phyloP scores from a whole-genome alignment of 352 stramenopile genomes.

The Pythium brachiatum region DNA sequence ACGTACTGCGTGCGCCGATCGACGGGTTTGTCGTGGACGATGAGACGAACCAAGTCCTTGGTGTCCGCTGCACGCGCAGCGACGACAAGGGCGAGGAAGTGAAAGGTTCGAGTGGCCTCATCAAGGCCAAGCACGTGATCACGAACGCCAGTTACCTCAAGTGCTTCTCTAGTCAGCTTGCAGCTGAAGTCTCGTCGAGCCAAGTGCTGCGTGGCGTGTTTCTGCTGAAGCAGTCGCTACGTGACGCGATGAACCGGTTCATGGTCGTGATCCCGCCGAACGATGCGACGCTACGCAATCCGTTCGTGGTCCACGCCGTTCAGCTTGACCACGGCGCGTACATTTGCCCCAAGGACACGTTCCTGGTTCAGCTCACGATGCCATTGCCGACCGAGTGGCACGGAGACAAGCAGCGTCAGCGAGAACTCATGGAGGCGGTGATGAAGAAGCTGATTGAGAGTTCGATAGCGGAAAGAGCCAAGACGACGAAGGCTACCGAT shows the following conservation, averaged over 20 bases:
- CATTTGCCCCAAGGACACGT: constrained; percentile 58
- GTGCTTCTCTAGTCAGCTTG: constrained; percentile 6
- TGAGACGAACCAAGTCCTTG: constrained; percentile 29
- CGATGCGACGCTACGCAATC: constrained; percentile 49
- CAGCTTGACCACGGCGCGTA: constrained; percentile 67
- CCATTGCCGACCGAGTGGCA: constrained; percentile 42
- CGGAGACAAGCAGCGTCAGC: constrained; percentile 33
- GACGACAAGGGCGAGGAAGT: constrained; percentile 28
- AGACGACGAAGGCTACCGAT: not conserved
- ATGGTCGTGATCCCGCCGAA: constrained; percentile 70
- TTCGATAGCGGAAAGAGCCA: constrained; percentile 11
- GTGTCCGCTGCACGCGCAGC: constrained; percentile 32
- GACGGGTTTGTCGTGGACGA: constrained; percentile 51
- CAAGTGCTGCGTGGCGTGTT: constrained; percentile 62
- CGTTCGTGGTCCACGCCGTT: constrained; percentile 64
- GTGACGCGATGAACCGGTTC: constrained; percentile 39
- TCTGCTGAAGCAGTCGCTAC: constrained; percentile 42
- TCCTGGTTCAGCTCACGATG: constrained; percentile 68
- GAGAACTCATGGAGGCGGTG: constrained; percentile 35
- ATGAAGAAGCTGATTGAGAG: constrained; percentile 35
- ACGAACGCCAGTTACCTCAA: constrained; percentile 50
- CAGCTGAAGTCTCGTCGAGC: constrained; percentile 22
- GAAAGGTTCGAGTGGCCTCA: constrained; percentile 9
- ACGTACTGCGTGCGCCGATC: constrained; percentile 72
- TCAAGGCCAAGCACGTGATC: constrained; percentile 54